phyloP scores from a whole-genome alignment of 495 filamentous ascomycete genomes.

The Neurospora tetrasperma region DNA sequence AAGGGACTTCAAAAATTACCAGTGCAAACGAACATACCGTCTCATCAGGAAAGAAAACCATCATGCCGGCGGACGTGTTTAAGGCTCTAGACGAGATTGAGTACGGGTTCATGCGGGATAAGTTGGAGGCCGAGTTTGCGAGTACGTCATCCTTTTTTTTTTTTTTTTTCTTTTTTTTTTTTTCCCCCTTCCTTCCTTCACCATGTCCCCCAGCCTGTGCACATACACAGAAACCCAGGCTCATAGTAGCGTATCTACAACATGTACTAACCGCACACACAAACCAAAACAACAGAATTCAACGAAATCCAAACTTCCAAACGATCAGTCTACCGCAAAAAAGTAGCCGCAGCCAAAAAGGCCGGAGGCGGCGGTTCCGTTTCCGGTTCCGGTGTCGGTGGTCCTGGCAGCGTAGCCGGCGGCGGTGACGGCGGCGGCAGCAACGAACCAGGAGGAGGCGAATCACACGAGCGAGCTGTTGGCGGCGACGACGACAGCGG shows the following conservation, averaged over 20 bases:
- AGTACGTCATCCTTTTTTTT: too few species aligned
- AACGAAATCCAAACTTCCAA: slow-evolving; percentile 43
- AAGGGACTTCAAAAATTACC: background rate
- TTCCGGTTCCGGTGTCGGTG: background rate
- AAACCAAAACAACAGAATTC: slow-evolving; percentile 30
- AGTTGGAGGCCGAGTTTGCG: slow-evolving; percentile 52
- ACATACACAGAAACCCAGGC: background rate
- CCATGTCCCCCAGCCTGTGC: background rate
- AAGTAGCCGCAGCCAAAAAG: slow-evolving; percentile 35
- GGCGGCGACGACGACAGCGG: background rate
- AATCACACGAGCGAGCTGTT: background rate
- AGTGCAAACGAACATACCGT: slow-evolving; percentile 71
- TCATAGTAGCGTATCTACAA: background rate
- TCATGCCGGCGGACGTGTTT: slow-evolving; percentile 75
- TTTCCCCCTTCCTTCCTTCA: background rate
- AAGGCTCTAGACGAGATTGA: slow-evolving; percentile 74
- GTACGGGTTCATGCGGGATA: slow-evolving; percentile 62
- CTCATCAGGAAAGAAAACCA: slow-evolving; percentile 65
- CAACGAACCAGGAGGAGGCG: slow-evolving; percentile 1
- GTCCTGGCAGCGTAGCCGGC: background rate
- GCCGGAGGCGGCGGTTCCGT: slow-evolving; percentile 10
- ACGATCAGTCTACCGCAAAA: slow-evolving; percentile 40
- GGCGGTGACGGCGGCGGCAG: background rate
- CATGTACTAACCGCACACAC: background rate
- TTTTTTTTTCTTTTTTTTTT: too few species aligned